Base-by-base conservation (phyloP, 768 basidiomycete genomes). In the Auriscalpium orientale region DNA sequence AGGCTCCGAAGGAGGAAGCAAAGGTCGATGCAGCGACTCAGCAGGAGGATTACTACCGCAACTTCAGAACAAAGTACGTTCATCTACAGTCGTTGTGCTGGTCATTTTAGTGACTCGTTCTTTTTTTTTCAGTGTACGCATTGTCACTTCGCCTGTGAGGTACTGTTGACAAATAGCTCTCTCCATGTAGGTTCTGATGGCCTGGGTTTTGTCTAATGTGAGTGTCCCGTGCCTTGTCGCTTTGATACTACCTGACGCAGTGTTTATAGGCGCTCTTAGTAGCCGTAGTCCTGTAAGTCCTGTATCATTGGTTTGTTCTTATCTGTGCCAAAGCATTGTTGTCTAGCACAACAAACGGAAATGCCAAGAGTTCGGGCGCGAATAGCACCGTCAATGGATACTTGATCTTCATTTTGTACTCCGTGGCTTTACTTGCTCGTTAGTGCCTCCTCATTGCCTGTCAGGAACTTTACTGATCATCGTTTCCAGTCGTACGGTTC, bases 201-300 rank as follows among this genome's bases (percentile, higher is more conserved):
- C 84, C 8, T 99, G 94, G 93, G 89, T 88, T 9, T 71, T 98
- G 66, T 84, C 85, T 47, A 97, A 97, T 70, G 87, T 89, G 68
- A 51, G 78, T 51, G 50, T 49, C 7, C n/a, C n/a, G 37, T 21
- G n/a, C 8, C 28, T 51, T 34, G 21, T 35, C 38, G n/a, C 16
- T 20, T 58, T 28, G 63, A 37, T 65, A 5, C 51, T 64, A 36
- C 63, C 28, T 34, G 56, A 55, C 18, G 28, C 4, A 28, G 28
- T 4, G 28, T 28, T 4, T 28, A 7, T 22, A 87, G 84, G 85
- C 76, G 10, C 72, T 90, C 22, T 74, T 95, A 5, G 91, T 81
- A 1, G 89, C 90, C 43, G 78, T 77, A 36, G 84, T 95, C 46
- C 77, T 85, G 83, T 88, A 68, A 61, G 86, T 75, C 16, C 22